phyloP scores from a whole-genome alignment of 2,329 filamentous ascomycete genomes.

The Clarireedia monteithiana region DNA sequence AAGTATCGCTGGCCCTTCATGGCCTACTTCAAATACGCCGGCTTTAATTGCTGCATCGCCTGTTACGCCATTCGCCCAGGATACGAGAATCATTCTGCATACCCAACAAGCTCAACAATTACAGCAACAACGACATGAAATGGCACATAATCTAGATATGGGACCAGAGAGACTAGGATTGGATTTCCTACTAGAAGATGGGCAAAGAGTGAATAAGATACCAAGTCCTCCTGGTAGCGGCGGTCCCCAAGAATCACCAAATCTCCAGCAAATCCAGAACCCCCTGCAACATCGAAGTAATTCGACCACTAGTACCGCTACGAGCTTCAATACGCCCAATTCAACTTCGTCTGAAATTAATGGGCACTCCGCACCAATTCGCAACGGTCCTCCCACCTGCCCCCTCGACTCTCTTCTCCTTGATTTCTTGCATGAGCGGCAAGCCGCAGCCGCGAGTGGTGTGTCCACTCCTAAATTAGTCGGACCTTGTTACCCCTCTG shows the following conservation, averaged over 20 bases:
- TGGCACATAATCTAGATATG: conserved; percentile 50
- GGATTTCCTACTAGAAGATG: conserved; percentile 61
- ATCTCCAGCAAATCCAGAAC: conserved; percentile 11
- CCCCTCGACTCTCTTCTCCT: conserved; percentile 72
- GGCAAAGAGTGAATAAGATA: conserved; percentile 46
- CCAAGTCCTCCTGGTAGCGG: conserved; percentile 33
- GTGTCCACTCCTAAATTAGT: conserved; percentile 57
- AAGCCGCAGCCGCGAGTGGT: conserved; percentile 58
- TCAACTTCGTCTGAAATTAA: conserved; percentile 21
- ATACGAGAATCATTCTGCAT: conserved; percentile 16
- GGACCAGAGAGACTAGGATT: conserved; percentile 62
- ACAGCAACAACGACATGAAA: conserved; percentile 40
- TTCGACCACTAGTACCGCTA: conserved; percentile 16
- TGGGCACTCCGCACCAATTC: conserved; percentile 32
- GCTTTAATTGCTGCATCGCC: conserved; percentile 2
- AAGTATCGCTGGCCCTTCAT: conserved; percentile 23
- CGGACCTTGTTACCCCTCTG: conserved; percentile 72
- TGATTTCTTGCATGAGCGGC: conserved; percentile 66
- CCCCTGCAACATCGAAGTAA: conserved; percentile 19
- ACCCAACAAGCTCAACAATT: conserved; percentile 29
- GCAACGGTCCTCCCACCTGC: conserved; percentile 62
- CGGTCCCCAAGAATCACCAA: conserved; percentile 29
- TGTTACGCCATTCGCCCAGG: conserved; percentile 10
- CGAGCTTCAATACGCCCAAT: conserved; percentile 22
- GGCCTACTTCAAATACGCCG: conserved; percentile 26